A percentile compares a stretch with the other conserved stretches of the same genome.
Conservation (phyloP, 805 yeast species). For the Maudiozyma saulgeensis region DNA sequence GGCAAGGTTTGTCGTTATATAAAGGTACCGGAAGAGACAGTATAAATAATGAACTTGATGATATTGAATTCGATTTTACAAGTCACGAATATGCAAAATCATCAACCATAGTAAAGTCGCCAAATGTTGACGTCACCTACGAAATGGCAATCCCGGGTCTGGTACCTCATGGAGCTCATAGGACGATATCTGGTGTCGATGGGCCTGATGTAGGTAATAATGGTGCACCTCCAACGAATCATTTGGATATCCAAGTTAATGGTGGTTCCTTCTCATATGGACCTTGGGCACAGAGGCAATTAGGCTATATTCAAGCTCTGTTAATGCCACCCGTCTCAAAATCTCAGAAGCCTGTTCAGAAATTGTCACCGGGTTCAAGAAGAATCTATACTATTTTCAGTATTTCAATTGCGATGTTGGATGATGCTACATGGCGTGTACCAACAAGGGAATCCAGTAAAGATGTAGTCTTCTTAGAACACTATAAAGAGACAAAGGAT, state of each 20-base stretch:
- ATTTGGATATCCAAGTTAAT: constrained; percentile 48
- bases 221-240: constrained; percentile 50
- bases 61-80: constrained; percentile 25
- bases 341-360: constrained; percentile 39
- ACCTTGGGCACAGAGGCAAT: constrained; percentile 91
- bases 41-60: constrained; percentile 26
- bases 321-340: constrained; percentile 60
- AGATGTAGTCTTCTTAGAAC: constrained; percentile 39
- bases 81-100: constrained; percentile 75
- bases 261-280: constrained; percentile 74
- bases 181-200: constrained; percentile 25
- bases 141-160: constrained; percentile 67
- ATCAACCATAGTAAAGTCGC: constrained; percentile 57
- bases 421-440: constrained; percentile 58
- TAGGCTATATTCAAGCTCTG: constrained; percentile 52
- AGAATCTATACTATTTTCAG: constrained; percentile 52
- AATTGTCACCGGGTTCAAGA: constrained; percentile 38
- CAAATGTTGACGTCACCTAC: constrained; percentile 44
- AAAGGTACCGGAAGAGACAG: constrained; percentile 31
- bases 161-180: constrained; percentile 35
- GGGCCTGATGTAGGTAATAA: constrained; percentile 52
- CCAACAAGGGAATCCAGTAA: constrained; percentile 84
- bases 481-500: constrained; percentile 27
- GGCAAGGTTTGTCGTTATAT: constrained; percentile 78
- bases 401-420: constrained; percentile 46